Evolutionary conservation across 805 yeast species (phyloP).

Genomic region (Candida lessepsii): DNA sequence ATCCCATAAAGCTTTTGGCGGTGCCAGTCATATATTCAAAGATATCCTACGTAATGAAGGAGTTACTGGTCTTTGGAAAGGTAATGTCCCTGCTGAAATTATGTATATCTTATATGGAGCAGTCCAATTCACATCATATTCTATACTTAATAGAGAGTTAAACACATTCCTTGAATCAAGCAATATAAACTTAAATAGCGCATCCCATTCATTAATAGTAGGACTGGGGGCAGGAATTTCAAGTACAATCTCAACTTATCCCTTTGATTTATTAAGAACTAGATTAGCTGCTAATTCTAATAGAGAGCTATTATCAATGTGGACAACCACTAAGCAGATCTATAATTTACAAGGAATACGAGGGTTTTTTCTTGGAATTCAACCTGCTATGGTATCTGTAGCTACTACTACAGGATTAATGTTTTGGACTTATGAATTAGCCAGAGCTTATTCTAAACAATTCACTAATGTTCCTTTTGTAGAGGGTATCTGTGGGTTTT

Average conservation of each 20-base stretch:
- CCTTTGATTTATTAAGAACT: slow-evolving; percentile 87
- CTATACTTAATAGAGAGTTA: slow-evolving; percentile 50
- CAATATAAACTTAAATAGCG: slow-evolving; percentile 25
- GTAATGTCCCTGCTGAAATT: slow-evolving; percentile 87
- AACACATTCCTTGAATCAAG: slow-evolving; percentile 23
- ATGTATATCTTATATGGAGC: slow-evolving; percentile 87
- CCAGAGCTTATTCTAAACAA: slow-evolving; percentile 36
- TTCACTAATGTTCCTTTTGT: slow-evolving; percentile 33
- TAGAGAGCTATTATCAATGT: slow-evolving; percentile 38
- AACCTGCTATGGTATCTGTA: slow-evolving; percentile 57
- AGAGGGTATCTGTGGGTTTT: slow-evolving; percentile 63
- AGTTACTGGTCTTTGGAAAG: slow-evolving; percentile 83
- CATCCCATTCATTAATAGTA: slow-evolving; percentile 49
- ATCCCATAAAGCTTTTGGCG: slow-evolving; percentile 15
- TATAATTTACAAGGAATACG: slow-evolving; percentile 30
- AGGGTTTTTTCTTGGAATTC: slow-evolving; percentile 52
- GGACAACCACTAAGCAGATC: slow-evolving; percentile 25
- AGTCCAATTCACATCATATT: slow-evolving; percentile 73
- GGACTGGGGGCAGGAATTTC: slow-evolving; percentile 78
- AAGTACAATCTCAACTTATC: slow-evolving; percentile 77
- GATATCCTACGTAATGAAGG: slow-evolving; percentile 65
- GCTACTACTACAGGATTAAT: slow-evolving; percentile 72
- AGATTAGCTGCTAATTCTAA: slow-evolving; percentile 67
- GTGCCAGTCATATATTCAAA: slow-evolving; percentile 36
- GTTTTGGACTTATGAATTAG: slow-evolving; percentile 64